Evolutionary conservation across 306 rosid genomes (phyloP), one percentile per base, ranked within the genome.

Genomic region (Castanospermum australe): DNA sequence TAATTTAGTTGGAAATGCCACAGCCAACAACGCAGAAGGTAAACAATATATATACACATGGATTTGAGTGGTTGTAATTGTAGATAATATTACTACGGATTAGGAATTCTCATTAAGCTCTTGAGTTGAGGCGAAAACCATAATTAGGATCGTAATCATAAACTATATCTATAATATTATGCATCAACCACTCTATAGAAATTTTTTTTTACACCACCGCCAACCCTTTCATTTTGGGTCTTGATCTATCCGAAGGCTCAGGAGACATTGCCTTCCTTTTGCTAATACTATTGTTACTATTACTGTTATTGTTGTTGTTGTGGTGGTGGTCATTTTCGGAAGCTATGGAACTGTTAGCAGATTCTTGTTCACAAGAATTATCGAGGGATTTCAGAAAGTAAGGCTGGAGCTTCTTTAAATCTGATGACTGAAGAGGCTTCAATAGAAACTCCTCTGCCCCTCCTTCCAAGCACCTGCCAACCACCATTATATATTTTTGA

Each of bases 371-470:
- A 32, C 63, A 39, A 64, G 82, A 84, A 50, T 66, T 81, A 5
- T 85, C 76, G 15, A 77, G 48, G 13, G 95, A 84, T 74, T 87
- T 92, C 56, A 82, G 78, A 35, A 94, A 92, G 77, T 86, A 85
- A 5, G 89, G 87, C 42, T 86, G 92, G 55, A 95, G 97, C 83
- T 92, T 95, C 86, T 95, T 78, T 72, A 95, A 64, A 80, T 95
- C 99, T 8, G 98, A 88, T 51, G 85, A 51, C 79, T 91, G 93
- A 47, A 95, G 87, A 71, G 99, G 99, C 82, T 95, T 95, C 86
- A 95, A 41, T 38, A 95, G 96, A 75, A 95, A 95, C 77, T 95
- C 95, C 56, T 92, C 97, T 5, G 98, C 99, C 10, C 99, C 99
- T 87, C 54, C 99, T 77, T 92, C 96, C 80, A 95, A 72, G 82